Evolutionary conservation across 2,329 filamentous ascomycete species (phyloP), one percentile per base, ranked within the genome.

Genomic region (Botrytis hyacinthi): DNA sequence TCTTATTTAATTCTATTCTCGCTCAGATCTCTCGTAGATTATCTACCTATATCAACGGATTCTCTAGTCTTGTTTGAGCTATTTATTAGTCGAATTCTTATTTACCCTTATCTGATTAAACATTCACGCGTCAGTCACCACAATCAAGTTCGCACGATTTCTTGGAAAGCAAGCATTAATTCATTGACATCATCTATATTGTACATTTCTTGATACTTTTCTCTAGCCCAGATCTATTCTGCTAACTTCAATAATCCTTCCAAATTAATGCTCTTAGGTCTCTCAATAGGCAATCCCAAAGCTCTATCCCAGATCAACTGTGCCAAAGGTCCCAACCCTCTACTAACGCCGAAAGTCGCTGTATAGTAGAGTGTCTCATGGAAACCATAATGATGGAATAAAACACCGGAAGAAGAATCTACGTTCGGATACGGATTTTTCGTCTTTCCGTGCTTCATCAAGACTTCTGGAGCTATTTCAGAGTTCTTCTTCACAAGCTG

Each of bases 381-480:
- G 90, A 99, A 97, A 74, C 95, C 96, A 82, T 97, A 99, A 86
- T 98, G 94, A 84, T 98, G 92, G 90, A 99, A 98, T 67, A 99
- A 88, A 9, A 98, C 95, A 76, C 96, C 96, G 0, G 94, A 97
- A 76, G 90, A 92, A 66, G 92, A 94, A 84, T 99, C 96, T 75
- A 99, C 96, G 82, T 99, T 99, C 77, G 96, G 96, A 84, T 95
- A 97, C 2, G 96, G 94, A 85, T 97, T 97, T 88, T 97, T 97
- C 78, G 94, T 97, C 91, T 98, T 98, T 83, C 96, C 96, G 82
- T 99, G 96, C 85, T 98, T 91, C 80, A 90, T 96, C 79, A 99
- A 87, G 32, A 99, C 96, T 70, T 90, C 89, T 26, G 96, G 96
- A 0, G 96, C 96, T 76, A 99, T 92, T 80, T 94, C 92, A 77